Evolutionary conservation across 2,329 filamentous ascomycete species (phyloP).

Genomic region (Capronia coronata): DNA sequence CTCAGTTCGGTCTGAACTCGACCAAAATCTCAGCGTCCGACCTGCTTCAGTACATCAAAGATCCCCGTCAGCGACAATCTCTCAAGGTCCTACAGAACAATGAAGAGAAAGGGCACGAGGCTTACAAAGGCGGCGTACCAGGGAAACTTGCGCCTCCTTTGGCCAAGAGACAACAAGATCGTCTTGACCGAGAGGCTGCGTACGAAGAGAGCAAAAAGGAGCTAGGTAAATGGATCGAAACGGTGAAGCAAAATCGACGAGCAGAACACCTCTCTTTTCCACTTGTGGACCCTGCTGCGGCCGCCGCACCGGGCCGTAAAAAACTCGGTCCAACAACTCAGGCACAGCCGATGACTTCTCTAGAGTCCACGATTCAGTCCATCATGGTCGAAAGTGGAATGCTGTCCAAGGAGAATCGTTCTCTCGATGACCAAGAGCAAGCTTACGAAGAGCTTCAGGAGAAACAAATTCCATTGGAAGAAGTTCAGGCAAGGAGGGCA

Average conservation of each 20-base stretch:
- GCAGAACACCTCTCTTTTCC: slow-evolving; percentile 89
- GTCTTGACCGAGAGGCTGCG: slow-evolving; percentile 71
- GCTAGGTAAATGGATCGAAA: slow-evolving; percentile 84
- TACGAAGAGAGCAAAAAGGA: slow-evolving; percentile 90
- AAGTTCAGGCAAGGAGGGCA: slow-evolving; percentile 64
- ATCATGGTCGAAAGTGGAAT: slow-evolving; percentile 89
- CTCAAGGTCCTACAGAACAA: slow-evolving; percentile 67
- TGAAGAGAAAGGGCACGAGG: slow-evolving; percentile 49
- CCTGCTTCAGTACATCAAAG: slow-evolving; percentile 64
- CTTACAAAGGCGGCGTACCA: slow-evolving; percentile 49
- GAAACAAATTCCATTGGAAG: slow-evolving; percentile 65
- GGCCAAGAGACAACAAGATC: slow-evolving; percentile 78
- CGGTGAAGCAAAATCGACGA: slow-evolving; percentile 85
- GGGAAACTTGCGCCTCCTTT: slow-evolving; percentile 77
- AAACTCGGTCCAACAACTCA: slow-evolving; percentile 54
- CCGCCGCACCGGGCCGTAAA: slow-evolving; percentile 55
- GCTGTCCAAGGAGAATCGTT: slow-evolving; percentile 51
- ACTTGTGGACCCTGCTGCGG: slow-evolving; percentile 63
- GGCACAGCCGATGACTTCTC: slow-evolving; percentile 64
- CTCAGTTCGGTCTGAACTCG: slow-evolving; percentile 52
- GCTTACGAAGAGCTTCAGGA: slow-evolving; percentile 64
- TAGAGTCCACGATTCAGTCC: slow-evolving; percentile 77
- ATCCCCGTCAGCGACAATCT: slow-evolving; percentile 69
- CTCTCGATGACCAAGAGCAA: slow-evolving; percentile 58
- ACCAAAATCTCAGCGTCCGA: slow-evolving; percentile 71